phyloP scores from a whole-genome alignment of 106 monocot species.

The Apostasia ramifera region DNA sequence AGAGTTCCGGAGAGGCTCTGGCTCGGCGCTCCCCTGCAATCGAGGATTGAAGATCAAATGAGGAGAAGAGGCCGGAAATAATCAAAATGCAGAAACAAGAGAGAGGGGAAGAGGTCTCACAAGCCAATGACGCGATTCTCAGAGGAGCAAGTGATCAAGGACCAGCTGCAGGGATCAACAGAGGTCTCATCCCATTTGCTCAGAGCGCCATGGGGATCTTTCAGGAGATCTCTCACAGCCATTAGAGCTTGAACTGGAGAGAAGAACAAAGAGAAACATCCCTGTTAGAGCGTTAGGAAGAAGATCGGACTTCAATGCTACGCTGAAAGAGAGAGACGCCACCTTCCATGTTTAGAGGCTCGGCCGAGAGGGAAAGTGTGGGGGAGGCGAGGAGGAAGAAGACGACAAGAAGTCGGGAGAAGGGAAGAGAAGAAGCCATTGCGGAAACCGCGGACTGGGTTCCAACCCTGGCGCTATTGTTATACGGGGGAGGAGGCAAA shows the following conservation, averaged over 20 bases:
- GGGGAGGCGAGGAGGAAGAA: constrained; percentile 20
- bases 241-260: constrained; percentile 66
- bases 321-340: neutral
- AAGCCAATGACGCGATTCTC: constrained; percentile 76
- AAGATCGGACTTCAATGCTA: neutral
- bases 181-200: constrained; percentile 94
- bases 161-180: constrained; percentile 97
- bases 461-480: neutral
- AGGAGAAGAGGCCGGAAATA: neutral
- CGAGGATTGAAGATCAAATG: neutral
- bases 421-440: constrained; percentile 21
- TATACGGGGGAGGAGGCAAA: constrained; percentile 8
- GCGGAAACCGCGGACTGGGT: neutral
- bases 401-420: constrained; percentile 8
- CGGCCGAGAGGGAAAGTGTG: constrained; percentile 25
- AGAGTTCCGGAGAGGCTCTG: constrained; percentile 77
- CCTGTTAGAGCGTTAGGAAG: neutral
- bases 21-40: constrained; percentile 74
- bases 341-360: constrained; percentile 72
- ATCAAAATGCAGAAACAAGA: neutral
- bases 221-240: constrained; percentile 41
- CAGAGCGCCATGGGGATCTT: constrained; percentile 75
- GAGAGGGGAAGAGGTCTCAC: constrained; percentile 19
- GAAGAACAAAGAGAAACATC: neutral
- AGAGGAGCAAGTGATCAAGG: constrained; percentile 92